Evolutionary conservation across 805 yeast species (phyloP).

Genomic region (Komagataella phaffii): DNA sequence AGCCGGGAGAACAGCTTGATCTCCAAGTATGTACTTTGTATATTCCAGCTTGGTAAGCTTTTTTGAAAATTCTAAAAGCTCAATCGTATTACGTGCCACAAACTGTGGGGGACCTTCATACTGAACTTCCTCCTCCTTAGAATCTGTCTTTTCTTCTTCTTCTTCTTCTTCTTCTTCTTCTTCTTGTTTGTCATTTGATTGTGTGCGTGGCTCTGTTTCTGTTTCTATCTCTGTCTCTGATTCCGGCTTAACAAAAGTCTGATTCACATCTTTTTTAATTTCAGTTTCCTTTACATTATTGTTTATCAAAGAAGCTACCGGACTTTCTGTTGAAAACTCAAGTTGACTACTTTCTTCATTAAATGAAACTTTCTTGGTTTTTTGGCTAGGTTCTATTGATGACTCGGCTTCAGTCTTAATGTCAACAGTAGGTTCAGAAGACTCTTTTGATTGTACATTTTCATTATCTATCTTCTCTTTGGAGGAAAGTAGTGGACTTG

Average conservation of each 20-base stretch:
- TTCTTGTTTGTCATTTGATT: background rate
- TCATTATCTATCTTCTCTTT: background rate
- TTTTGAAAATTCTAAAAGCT: slow-evolving; percentile 34
- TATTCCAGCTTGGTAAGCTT: slow-evolving; percentile 17
- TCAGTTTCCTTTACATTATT: background rate
- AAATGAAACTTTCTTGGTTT: background rate
- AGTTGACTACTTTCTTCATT: background rate
- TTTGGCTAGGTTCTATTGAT: background rate
- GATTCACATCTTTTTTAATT: background rate
- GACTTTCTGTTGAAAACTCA: background rate
- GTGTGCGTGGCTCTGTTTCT: background rate
- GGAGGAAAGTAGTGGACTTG: background rate
- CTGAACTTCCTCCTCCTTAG: slow-evolving; percentile 1
- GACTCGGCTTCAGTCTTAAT: background rate
- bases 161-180: slow-evolving; percentile 1
- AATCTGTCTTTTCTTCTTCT: slow-evolving; percentile 1
- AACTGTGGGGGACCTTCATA: slow-evolving; percentile 62
- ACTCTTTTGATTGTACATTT: background rate
- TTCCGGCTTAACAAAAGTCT: slow-evolving; percentile 2
- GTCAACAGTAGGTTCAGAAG: background rate
- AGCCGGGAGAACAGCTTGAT: slow-evolving; percentile 37
- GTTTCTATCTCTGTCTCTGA: background rate
- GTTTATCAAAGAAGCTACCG: background rate
- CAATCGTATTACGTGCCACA: slow-evolving; percentile 40
- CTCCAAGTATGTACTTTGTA: slow-evolving; percentile 42